A percentile compares a stretch with the other conserved stretches of the same genome.
Evolutionary conservation across 441 rosid genomes (phyloP).

Genomic region (Populus hybrid): DNA sequence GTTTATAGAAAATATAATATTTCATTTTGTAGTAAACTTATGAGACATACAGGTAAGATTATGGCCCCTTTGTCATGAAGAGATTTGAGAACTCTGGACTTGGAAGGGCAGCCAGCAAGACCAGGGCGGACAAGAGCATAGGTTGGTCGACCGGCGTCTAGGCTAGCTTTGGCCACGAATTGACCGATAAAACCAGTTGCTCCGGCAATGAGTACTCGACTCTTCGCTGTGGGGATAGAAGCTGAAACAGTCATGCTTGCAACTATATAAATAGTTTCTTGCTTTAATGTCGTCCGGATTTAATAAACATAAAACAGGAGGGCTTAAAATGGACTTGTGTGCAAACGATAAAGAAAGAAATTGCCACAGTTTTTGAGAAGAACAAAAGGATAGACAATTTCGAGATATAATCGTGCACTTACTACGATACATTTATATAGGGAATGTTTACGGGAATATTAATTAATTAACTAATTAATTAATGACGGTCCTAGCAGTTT

Average conservation of each 20-base stretch:
- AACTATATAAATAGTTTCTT: not conserved
- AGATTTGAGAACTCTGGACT: conserved; percentile 16
- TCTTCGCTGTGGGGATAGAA: conserved; percentile 5
- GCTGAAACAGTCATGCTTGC: conserved; percentile 29
- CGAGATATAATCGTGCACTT: not conserved
- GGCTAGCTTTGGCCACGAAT: conserved; percentile 30
- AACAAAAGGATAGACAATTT: not conserved
- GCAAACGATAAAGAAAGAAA: too few relatives aligned
- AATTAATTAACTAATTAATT: too few relatives aligned
- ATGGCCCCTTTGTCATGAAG: conserved; percentile 38
- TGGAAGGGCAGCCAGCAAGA: conserved; percentile 12
- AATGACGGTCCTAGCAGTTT: not conserved
- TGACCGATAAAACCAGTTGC: conserved; percentile 41
- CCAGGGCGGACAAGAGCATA: conserved; percentile 31
- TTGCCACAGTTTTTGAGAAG: too few relatives aligned
- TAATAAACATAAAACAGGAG: too few relatives aligned
- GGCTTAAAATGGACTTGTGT: not conserved
- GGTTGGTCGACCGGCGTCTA: conserved; percentile 32
- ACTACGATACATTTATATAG: not conserved
- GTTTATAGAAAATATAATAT: not conserved
- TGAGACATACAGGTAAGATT: conserved; percentile 18
- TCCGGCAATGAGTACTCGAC: conserved; percentile 46
- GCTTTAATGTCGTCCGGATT: not conserved
- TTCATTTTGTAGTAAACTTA: not conserved
- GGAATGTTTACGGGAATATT: too few relatives aligned